Conservation (phyloP, 345 rosid genomes). For the sweet orange (Citrus sinensis) region DVS_A1.0 CM039163.1:45456501-45457000, state of each 20-base stretch:
- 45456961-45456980: too few relatives aligned
- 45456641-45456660: constrained; percentile 29
- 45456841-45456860: constrained; percentile 81
- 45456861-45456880: constrained; percentile 59
- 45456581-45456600: too few relatives aligned
- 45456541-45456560: too few relatives aligned
- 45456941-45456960: too few relatives aligned
- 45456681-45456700: constrained; percentile 57
- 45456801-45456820: constrained; percentile 52
- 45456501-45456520: too few relatives aligned
- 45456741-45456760: constrained; percentile 69
- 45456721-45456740: constrained; percentile 86
- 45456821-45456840: constrained; percentile 66
- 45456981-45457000: neutral
- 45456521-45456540: too few relatives aligned
- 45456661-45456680: constrained; percentile 66
- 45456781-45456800: constrained; percentile 59
- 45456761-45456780: constrained; percentile 57
- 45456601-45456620: too few relatives aligned
- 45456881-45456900: constrained; percentile 74
- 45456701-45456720: constrained; percentile 64
- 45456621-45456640: neutral
- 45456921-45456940: too few relatives aligned
- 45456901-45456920: constrained; percentile 34
- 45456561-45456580: too few relatives aligned